These are phyloP conservation scores for Beta lomatogona DNA, from an alignment of 179 eudicot species.

Conservation along the genomic window DNA sequence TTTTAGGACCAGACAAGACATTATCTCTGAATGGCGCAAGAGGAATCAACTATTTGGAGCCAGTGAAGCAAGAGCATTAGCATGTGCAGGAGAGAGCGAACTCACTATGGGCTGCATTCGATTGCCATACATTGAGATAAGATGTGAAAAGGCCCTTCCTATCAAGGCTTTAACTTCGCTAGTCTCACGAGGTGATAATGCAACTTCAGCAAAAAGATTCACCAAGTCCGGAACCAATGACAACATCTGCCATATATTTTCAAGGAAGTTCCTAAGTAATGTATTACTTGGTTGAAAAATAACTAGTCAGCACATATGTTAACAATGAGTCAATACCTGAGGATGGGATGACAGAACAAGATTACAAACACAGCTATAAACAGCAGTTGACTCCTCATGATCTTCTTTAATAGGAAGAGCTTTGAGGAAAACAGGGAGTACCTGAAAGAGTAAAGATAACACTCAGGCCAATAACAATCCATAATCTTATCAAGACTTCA, in stretches of 20 bases:
- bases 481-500: slow-evolving; percentile 4
- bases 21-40: not conserved
- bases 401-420: slow-evolving; percentile 89
- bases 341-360: slow-evolving; percentile 77
- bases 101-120: slow-evolving; percentile 89
- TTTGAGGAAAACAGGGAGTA: slow-evolving; percentile 77
- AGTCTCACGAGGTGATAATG: slow-evolving; percentile 74
- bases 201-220: slow-evolving; percentile 84
- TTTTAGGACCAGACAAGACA: too few species aligned
- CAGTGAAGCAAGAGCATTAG: slow-evolving; percentile 82
- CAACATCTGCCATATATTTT: slow-evolving; percentile 49
- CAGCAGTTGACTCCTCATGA: slow-evolving; percentile 76
- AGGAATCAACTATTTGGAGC: slow-evolving; percentile 63
- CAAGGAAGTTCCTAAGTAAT: not conserved
- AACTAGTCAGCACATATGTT: not conserved
- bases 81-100: slow-evolving; percentile 76
- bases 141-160: slow-evolving; percentile 89
- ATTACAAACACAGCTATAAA: slow-evolving; percentile 75
- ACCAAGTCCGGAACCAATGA: slow-evolving; percentile 74
- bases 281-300: too few species aligned
- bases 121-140: slow-evolving; percentile 79
- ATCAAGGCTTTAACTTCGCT: slow-evolving; percentile 75
- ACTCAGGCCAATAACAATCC: not conserved
- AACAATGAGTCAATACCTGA: slow-evolving; percentile 45
- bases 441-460: slow-evolving; percentile 41